Evolutionary conservation across 1,139 yeast genomes (phyloP), one percentile per base, ranked within the genome.

Genomic region (Hyphopichia wangnamkhiaoensis): DNA sequence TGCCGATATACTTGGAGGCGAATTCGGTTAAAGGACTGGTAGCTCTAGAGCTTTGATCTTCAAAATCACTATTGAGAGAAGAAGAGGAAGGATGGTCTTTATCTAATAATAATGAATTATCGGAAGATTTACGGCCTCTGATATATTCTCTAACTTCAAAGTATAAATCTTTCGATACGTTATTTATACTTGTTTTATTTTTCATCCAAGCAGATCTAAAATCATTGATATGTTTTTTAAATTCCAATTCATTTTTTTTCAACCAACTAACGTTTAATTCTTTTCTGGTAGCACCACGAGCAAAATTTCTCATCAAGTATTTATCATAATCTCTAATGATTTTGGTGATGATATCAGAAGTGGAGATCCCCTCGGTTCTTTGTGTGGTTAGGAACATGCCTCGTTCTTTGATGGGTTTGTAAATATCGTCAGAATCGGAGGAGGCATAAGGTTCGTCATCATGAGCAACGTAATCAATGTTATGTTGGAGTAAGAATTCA

Each of bases 211-310:
- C 84, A 9, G 82, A 79, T 52, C 97, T 76, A 67, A 93, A 91
- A 51, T 90, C 96, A 47, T 71, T 79, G 45, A 93, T 84, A 56
- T 91, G 96, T 52, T 91, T 87, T 62, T 88, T 89, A 64, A 93
- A 79, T 50, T 93, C 98, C 50, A 93, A 74, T 66, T 93, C 98
- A 63, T 93, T 93, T 67, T 93, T 93, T 68, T 93, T 93, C 54
- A 93, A 74, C 98, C 98, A 93, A 35, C 96, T 86, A 18, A 93
- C 98, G 59, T 93, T 93, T 53, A 93, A 78, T 57, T 93, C 98
- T 61, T 93, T 89, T 58, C 98, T 79, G 3, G 97, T 87, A 8
- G 97, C 98, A 38, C 98, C 98, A 48, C 98, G 79, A 10, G 96
- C 96, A 65, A 93, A 93, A 65, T 93, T 93, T 60, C 98, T 80